These are phyloP conservation scores for Marasmius sp. DNA, from an alignment of 1,284 basidiomycete species.

Conservation along the genomic window DNA sequence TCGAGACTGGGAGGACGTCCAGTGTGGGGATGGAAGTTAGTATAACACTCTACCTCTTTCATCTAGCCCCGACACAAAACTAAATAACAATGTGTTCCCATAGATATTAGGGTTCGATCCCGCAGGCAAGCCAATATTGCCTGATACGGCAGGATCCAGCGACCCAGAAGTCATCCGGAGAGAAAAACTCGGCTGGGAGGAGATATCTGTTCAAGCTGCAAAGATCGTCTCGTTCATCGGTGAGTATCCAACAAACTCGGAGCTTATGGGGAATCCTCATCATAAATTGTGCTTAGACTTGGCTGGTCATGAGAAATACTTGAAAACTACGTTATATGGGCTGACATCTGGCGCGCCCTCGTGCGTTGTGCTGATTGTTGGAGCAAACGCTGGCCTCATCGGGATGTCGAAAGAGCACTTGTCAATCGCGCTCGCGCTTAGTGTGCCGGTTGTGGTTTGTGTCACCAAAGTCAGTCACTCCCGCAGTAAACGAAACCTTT, in stretches of 20 bases:
- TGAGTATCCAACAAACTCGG: constrained; percentile 25
- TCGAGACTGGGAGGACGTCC: constrained; percentile 93
- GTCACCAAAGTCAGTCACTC: constrained; percentile 82
- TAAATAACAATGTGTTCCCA: background rate
- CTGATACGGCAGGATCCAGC: constrained; percentile 51
- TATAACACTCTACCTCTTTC: constrained; percentile 5
- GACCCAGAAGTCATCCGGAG: constrained; percentile 67
- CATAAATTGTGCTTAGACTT: constrained; percentile 52
- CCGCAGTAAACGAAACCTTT: background rate
- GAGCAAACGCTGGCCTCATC: constrained; percentile 92
- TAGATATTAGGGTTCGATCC: constrained; percentile 86
- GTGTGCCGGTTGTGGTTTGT: constrained; percentile 91
- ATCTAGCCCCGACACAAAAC: background rate
- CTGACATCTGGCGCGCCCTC: constrained; percentile 93
- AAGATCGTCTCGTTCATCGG: constrained; percentile 97
- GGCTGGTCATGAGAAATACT: constrained; percentile 87
- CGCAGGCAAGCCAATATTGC: constrained; percentile 75
- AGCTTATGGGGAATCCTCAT: no score
- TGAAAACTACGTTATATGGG: constrained; percentile 95
- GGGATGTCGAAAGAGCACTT: constrained; percentile 99
- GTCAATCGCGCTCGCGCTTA: constrained; percentile 91
- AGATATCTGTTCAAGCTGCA: constrained; percentile 87
- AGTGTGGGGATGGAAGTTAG: constrained; percentile 93
- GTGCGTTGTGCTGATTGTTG: constrained; percentile 95
- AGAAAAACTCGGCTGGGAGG: constrained; percentile 93